Percentiles rank a stretch among this genome's conserved stretches.
Conservation (phyloP, 2,329 filamentous ascomycete species). For the Aspergillus felis region DNA sequence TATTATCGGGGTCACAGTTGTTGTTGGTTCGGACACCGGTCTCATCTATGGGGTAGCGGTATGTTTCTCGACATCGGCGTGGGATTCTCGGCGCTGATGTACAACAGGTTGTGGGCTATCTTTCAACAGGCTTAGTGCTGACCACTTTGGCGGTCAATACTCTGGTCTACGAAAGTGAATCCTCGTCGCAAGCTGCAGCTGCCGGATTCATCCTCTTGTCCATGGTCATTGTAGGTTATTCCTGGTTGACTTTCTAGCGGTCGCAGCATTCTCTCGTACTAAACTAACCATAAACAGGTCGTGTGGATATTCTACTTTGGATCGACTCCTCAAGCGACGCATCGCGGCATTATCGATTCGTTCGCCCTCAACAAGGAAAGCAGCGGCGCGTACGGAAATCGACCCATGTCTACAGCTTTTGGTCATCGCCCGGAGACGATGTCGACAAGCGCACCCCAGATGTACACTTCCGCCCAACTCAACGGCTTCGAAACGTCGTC, state of each 20-base stretch:
- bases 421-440: constrained; percentile 77
- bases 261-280: background rate
- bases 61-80: constrained; percentile 25
- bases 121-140: constrained; percentile 77
- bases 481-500: constrained; percentile 96
- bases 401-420: constrained; percentile 69
- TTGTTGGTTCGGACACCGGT: constrained; percentile 77
- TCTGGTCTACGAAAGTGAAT: constrained; percentile 71
- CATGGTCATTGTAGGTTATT: constrained; percentile 74
- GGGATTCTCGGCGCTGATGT: constrained; percentile 20
- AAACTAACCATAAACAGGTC: constrained; percentile 55
- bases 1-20: constrained; percentile 74
- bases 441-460: constrained; percentile 72
- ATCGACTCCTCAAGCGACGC: constrained; percentile 78
- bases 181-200: constrained; percentile 73
- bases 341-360: constrained; percentile 89
- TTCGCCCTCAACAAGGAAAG: constrained; percentile 88
- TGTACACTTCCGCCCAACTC: constrained; percentile 95
- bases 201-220: constrained; percentile 92
- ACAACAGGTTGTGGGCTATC: constrained; percentile 73
- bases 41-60: constrained; percentile 87
- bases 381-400: constrained; percentile 57
- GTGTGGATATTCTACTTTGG: constrained; percentile 99
- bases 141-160: constrained; percentile 82
- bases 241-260: background rate